Evolutionary conservation across 176 grass and related monocot genomes (phyloP), one percentile per base, ranked within the genome.

Genomic region (Musa schizocarpa): DNA sequence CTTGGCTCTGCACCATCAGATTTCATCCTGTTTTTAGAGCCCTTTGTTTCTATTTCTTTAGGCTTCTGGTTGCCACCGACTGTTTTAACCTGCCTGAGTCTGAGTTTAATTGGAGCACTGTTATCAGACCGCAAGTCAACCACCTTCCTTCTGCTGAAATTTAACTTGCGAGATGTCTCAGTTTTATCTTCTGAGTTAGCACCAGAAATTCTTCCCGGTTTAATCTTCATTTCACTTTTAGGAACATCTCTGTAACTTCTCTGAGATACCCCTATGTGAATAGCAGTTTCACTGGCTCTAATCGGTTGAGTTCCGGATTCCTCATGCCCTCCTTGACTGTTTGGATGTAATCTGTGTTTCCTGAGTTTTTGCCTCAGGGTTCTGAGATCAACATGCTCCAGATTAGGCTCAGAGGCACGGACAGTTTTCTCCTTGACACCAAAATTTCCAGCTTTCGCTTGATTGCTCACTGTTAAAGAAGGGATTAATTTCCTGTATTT

Each of bases 61-160:
- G 52, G 65, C 20, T 62, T 75, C 34, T 24, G 27, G 49, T 43
- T 16, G 3, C 79, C 76, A 20, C 72, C 11, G 11, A 25, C 53
- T n/a, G 55, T 65, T 73, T 78, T 69, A 50, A 59, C 69, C 0
- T 77, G 77, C 65, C 84, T 76, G 80, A 89, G 81, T 62, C 23
- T 83, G 65, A 92, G 79, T 62, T 74, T 80, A 26, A 69, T 77
- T 0, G 82, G 77, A 0, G 21, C 69, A 51, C 17, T 80, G 52
- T 27, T 65, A 54, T 81, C 79, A 23, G 52, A 57, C 67, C 68
- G 74, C 6, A 82, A 71, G 19, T 76, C 78, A 71, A 87, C 23
- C 14, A 87, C 63, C 82, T 82, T 92, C 27, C 80, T 79, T 68
- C 82, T 63, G 1, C 65, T 77, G 75, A 89, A 89, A 1, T 67